Conservation (phyloP, 1,284 basidiomycete species). For the Ustilago tritici region DNA sequence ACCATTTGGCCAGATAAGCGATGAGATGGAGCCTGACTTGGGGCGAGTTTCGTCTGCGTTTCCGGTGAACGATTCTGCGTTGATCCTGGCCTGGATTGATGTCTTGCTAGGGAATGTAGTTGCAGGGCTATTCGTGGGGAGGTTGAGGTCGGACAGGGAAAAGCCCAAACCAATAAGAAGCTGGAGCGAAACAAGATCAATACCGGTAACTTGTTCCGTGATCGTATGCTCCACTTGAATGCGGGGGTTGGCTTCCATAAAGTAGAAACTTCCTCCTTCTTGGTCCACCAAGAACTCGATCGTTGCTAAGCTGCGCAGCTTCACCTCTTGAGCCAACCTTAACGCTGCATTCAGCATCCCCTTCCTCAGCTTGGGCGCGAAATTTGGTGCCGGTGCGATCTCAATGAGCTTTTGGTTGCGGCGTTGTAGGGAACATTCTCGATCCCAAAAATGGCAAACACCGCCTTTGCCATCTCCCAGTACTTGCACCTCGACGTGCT, state of each 20-base stretch:
- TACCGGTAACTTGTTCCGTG: slow-evolving; percentile 37
- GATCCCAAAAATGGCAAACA: slow-evolving; percentile 44
- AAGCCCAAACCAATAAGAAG: slow-evolving; percentile 30
- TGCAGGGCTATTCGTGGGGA: neutral
- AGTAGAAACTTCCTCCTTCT: slow-evolving; percentile 24
- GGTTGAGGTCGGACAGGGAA: slow-evolving; percentile 17
- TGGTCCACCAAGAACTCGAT: slow-evolving; percentile 48
- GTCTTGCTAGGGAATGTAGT: slow-evolving; percentile 11
- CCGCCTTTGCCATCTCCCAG: slow-evolving; percentile 41
- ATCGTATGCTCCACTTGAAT: slow-evolving; percentile 57
- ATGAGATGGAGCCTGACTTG: slow-evolving; percentile 24
- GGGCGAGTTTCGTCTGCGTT: slow-evolving; percentile 30
- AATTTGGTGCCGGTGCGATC: slow-evolving; percentile 34
- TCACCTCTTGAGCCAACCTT: slow-evolving; percentile 11
- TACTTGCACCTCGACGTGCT: slow-evolving; percentile 53
- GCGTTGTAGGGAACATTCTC: slow-evolving; percentile 50
- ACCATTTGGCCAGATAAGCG: slow-evolving; percentile 36
- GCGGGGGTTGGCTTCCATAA: slow-evolving; percentile 56
- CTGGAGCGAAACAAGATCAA: slow-evolving; percentile 42
- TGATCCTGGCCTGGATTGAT: slow-evolving; percentile 47
- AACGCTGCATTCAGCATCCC: slow-evolving; percentile 25
- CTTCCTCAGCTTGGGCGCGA: slow-evolving; percentile 5
- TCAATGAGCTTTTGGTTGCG: slow-evolving; percentile 54
- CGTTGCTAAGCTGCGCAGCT: slow-evolving; percentile 36
- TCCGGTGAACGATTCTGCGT: slow-evolving; percentile 36